A percentile compares a stretch with the other conserved stretches of the same genome.
phyloP scores from a whole-genome alignment of 768 basidiomycete genomes.

The Gyrodon lividus region DNA sequence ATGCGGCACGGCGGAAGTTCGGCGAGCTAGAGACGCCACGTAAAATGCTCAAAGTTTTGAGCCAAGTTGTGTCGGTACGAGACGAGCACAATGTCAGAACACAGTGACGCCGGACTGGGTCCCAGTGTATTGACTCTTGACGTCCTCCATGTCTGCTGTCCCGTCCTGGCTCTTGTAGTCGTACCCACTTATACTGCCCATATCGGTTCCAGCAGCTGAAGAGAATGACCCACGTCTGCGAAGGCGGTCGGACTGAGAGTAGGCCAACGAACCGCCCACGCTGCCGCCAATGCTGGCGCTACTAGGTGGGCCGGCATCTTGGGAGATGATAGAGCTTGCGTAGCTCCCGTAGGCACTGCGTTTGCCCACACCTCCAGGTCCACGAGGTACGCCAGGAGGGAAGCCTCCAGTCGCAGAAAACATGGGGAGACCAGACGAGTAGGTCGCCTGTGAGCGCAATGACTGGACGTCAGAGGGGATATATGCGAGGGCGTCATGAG shows the following conservation, averaged over 20 bases:
- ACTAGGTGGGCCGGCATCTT: slow-evolving; percentile 72
- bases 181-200: slow-evolving; percentile 73
- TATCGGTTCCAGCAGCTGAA: slow-evolving; percentile 70
- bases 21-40: slow-evolving; percentile 4
- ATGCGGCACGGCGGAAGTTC: slow-evolving; percentile 3
- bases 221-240: slow-evolving; percentile 75
- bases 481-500: slow-evolving; percentile 90
- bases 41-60: slow-evolving; percentile 16
- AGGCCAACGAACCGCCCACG: slow-evolving; percentile 61
- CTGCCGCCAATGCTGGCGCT: slow-evolving; percentile 57
- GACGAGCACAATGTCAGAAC: slow-evolving; percentile 47
- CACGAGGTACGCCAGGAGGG: slow-evolving; percentile 63
- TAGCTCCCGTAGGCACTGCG: slow-evolving; percentile 77
- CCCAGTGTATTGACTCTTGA: slow-evolving; percentile 86
- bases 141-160: slow-evolving; percentile 73
- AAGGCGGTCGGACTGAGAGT: slow-evolving; percentile 88
- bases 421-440: slow-evolving; percentile 88
- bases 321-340: slow-evolving; percentile 91
- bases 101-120: slow-evolving; percentile 86
- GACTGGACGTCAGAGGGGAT: slow-evolving; percentile 97
- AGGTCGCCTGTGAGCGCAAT: slow-evolving; percentile 93
- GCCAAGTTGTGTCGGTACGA: slow-evolving; percentile 3
- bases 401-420: slow-evolving; percentile 73
- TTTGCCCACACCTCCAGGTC: slow-evolving; percentile 58
- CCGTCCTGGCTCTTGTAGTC: slow-evolving; percentile 93